Base-by-base conservation (phyloP, 2,329 filamentous ascomycete genomes). In the Colletotrichum somersetense region DNA sequence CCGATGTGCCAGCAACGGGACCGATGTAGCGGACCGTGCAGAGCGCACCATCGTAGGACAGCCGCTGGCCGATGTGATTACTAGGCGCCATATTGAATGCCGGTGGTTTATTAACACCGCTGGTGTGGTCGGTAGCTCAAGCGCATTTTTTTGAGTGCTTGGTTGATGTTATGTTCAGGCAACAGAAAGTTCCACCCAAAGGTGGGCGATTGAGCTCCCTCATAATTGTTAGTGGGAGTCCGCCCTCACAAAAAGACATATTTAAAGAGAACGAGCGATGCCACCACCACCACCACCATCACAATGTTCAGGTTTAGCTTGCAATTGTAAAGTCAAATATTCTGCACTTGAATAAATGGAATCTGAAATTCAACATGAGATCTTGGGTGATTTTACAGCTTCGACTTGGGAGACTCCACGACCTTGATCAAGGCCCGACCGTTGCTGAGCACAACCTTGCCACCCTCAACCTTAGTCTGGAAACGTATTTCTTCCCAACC, bases 1-100 rank as follows among this genome's bases (percentile, higher is more conserved):
- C 93, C 55, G 89, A 86, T 11, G 94, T 95, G 75, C 92, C 93
- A 62, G 89, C 86, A 10, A 98, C 92, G 44, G 88, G 81, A 56
- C 96, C 96, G 73, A 93, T 83, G 79, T 95, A 98, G 73, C 94
- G 91, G 70, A 98, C 88, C 1, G 96, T 98, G 82, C 95, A 97
- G 53, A 93, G 83, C 26, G 90, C 89, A 42, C 90, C 90, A 75
- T 92, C 91, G 77, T 93, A 97, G 4, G 94, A 97, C 52, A 96
- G 85, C 18, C 96, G 91, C 81, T 96, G 91, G 64, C 93, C 93
- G 74, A 91, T 79, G 76, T 87, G 83, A 58, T 81, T 78, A 16
- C 76, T 77, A 23, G 77, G 71, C 62, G 82, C 66, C 85, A 87
- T 88, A 56, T 65, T 72, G 46, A 30, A 26, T 35, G 5, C 33